These are phyloP conservation scores for Calycina herbarum DNA, from an alignment of 2,329 filamentous ascomycete species.

Conservation along the genomic window DNA sequence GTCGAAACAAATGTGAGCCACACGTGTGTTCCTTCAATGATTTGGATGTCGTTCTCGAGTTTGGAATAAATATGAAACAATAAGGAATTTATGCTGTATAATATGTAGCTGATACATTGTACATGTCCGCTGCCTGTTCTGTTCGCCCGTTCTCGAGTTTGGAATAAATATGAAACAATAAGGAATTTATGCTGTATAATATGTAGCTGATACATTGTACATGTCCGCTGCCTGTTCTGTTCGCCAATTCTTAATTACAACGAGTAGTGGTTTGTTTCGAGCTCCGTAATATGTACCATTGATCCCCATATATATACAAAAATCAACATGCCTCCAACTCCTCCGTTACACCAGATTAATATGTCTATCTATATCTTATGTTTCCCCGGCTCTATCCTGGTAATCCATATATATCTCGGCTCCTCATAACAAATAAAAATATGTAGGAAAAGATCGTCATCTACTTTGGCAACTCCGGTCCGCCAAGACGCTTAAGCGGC, in stretches of 20 bases:
- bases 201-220: too few relatives aligned
- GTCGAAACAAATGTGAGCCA: background rate
- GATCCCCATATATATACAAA: too few relatives aligned
- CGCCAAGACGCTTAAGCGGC: background rate
- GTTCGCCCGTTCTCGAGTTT: too few relatives aligned
- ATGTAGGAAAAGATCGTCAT: background rate
- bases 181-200: too few relatives aligned
- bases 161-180: background rate
- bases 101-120: too few relatives aligned
- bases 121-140: too few relatives aligned
- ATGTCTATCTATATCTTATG: background rate
- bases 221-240: too few relatives aligned
- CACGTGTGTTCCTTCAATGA: background rate
- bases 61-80: background rate
- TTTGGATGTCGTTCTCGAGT: background rate
- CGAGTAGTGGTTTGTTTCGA: background rate
- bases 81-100: too few relatives aligned
- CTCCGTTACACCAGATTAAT: too few relatives aligned
- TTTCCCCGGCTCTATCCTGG: slow-evolving; percentile 11
- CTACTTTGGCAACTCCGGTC: slow-evolving; percentile 7
- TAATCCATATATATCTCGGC: slow-evolving; percentile 5
- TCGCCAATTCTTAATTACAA: too few relatives aligned
- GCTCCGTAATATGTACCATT: background rate
- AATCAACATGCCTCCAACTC: too few relatives aligned
- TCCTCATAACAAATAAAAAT: background rate